Percentiles rank a stretch among this genome's conserved stretches.
Evolutionary conservation across 1,139 yeast genomes (phyloP).

Genomic region (Debaryomyces sp.): DNA sequence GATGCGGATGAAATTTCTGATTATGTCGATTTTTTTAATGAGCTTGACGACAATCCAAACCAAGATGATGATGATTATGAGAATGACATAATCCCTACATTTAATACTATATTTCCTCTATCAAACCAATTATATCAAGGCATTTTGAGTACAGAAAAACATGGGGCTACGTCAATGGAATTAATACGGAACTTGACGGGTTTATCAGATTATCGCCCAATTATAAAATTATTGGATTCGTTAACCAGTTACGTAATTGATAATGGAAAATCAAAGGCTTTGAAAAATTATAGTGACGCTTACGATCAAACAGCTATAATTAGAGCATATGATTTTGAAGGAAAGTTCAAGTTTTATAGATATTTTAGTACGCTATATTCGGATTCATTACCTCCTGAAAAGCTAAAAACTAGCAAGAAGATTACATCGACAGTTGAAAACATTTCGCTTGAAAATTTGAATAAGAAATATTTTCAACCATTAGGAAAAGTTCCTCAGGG

Average conservation of each 20-base stretch:
- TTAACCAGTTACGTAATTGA: constrained; percentile 37
- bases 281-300: constrained; percentile 26
- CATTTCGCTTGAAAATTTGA: constrained; percentile 17
- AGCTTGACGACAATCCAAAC: constrained; percentile 16
- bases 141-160: constrained; percentile 37
- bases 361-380: constrained; percentile 46
- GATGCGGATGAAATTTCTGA: constrained; percentile 29
- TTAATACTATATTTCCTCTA: constrained; percentile 61
- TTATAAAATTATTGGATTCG: constrained; percentile 52
- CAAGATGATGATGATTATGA: constrained; percentile 19
- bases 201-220: constrained; percentile 49
- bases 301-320: constrained; percentile 42
- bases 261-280: constrained; percentile 23
- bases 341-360: constrained; percentile 72
- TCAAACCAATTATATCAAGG: constrained; percentile 62
- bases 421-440: constrained; percentile 10
- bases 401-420: background rate
- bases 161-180: constrained; percentile 63
- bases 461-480: constrained; percentile 21
- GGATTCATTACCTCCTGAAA: constrained; percentile 3
- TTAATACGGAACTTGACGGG: constrained; percentile 57
- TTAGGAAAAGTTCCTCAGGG: constrained; percentile 31
- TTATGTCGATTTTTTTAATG: constrained; percentile 22
- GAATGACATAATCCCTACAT: constrained; percentile 26
- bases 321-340: constrained; percentile 71